Conservation (phyloP, 352 stramenopile genomes). For the Phytophthora fragariaefolia region DNA sequence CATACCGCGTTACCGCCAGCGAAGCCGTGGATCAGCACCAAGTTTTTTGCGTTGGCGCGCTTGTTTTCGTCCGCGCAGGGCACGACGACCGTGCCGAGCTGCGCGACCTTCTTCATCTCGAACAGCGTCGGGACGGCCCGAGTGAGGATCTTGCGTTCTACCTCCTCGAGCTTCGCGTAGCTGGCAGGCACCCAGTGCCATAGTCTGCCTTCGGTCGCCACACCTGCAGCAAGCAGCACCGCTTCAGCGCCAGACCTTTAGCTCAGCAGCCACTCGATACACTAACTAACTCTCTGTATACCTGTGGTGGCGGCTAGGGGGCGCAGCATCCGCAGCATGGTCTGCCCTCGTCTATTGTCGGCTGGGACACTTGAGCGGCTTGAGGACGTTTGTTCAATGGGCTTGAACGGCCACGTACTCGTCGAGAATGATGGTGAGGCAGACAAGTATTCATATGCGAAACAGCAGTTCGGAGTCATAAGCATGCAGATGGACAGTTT, state of each 20-base stretch:
- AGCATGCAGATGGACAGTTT: conserved; percentile 3
- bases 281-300: no score
- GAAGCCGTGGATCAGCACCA: conserved; percentile 87
- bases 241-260: conserved; percentile 41
- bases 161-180: conserved; percentile 66
- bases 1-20: conserved; percentile 81
- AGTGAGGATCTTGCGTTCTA: conserved; percentile 70
- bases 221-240: conserved; percentile 58
- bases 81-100: conserved; percentile 81
- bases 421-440: no score
- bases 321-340: conserved; percentile 44
- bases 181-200: conserved; percentile 84
- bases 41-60: conserved; percentile 57
- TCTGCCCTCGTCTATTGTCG: background rate
- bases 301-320: conserved; percentile 43
- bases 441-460: conserved; percentile 10
- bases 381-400: conserved; percentile 21
- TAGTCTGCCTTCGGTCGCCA: conserved; percentile 57
- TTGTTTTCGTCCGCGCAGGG: conserved; percentile 71
- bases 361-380: conserved; percentile 6
- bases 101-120: conserved; percentile 83
- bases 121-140: conserved; percentile 53
- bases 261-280: no score
- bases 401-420: no score
- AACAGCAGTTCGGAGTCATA: background rate